phyloP scores from a whole-genome alignment of 495 filamentous ascomycete genomes.

The Annulohypoxylon bovei region DNA sequence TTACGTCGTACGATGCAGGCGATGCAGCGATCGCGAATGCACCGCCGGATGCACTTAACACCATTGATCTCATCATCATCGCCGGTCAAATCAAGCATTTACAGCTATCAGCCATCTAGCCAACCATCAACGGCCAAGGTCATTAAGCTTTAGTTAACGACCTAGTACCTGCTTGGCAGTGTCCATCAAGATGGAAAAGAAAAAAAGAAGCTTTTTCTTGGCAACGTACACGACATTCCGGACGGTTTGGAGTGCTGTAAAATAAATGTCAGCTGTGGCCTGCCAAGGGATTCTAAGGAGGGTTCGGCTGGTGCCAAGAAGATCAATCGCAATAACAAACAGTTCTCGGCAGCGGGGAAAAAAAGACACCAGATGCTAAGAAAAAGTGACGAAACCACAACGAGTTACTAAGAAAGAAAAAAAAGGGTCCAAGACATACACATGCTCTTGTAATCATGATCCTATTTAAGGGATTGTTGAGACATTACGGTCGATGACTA shows the following conservation, averaged over 20 bases:
- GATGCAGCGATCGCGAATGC: slow-evolving; percentile 36
- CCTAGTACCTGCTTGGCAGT: slow-evolving; percentile 34
- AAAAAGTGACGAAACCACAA: slow-evolving; percentile 20
- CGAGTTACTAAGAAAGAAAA: slow-evolving; percentile 4
- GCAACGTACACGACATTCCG: slow-evolving; percentile 51
- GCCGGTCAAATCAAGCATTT: slow-evolving; percentile 18
- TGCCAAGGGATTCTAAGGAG: slow-evolving; percentile 36
- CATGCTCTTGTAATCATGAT: slow-evolving; percentile 51
- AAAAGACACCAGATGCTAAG: slow-evolving; percentile 19
- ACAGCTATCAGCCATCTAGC: slow-evolving; percentile 6
- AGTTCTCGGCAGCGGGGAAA: slow-evolving; percentile 46
- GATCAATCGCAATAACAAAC: slow-evolving; percentile 38
- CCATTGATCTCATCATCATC: slow-evolving; percentile 26
- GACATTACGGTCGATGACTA: slow-evolving; percentile 41
- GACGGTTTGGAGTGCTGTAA: slow-evolving; percentile 50
- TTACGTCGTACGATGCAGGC: slow-evolving; percentile 34
- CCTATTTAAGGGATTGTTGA: slow-evolving; percentile 41
- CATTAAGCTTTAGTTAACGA: slow-evolving; percentile 35
- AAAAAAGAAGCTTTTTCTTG: slow-evolving; percentile 49
- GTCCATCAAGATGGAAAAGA: slow-evolving; percentile 23
- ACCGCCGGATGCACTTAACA: slow-evolving; percentile 25
- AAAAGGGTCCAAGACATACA: slow-evolving; percentile 45
- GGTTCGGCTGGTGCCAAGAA: slow-evolving; percentile 45
- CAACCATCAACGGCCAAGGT: slow-evolving; percentile 27
- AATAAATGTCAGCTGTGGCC: slow-evolving; percentile 43